Base-by-base conservation (phyloP, 2,329 filamentous ascomycete species). In the Botrytis squamosa region DNA sequence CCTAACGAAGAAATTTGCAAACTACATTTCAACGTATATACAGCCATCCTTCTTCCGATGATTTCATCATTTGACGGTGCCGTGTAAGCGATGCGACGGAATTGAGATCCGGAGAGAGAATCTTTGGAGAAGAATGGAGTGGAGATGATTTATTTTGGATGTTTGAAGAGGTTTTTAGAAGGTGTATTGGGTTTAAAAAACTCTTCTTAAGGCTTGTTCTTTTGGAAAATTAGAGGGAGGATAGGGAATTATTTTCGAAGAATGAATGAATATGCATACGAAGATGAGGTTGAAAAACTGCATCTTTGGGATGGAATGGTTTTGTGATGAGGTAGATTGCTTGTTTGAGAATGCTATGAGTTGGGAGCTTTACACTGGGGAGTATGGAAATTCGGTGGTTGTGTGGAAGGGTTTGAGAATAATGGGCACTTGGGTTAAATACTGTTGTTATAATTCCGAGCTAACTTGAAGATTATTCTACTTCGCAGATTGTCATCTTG, bases 11-110 rank as follows among this genome's bases (percentile, higher is more conserved):
- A 18, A 29, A 29, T 55, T 0, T 29, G 6, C 25, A 9, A 14
- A 55, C 52, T 18, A 29, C 3, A 18, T 29, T 55, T n/a, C 12
- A 55, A n/a, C 5, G 4, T 3, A 55, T 52, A 52, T 29, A 29
- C 25, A 7, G 52, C 5, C 4, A 8, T 55, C 14, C 0, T 18
- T 18, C 6, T 55, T 6, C n/a, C 6, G 14, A 3, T 29, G 16
- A 4, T 6, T 55, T 52, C 5, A n/a, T 14, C 1, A 3, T 6
- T 18, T 29, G n/a, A 8, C 1, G 2, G 18, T 7, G 5, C 4
- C 10, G 36, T 22, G 59, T 4, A 62, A 55, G 52, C 52, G 52
- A 29, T 4, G 25, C 14, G 52, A 29, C 2, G 4, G n/a, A 3
- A 55, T 0, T 4, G 52, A 29, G 25, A 29, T 57, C 7, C 6